A percentile compares a stretch with the other conserved stretches of the same genome.
Conservation (phyloP, 140 eudicot species). For the Anethum foeniculum region DNA sequence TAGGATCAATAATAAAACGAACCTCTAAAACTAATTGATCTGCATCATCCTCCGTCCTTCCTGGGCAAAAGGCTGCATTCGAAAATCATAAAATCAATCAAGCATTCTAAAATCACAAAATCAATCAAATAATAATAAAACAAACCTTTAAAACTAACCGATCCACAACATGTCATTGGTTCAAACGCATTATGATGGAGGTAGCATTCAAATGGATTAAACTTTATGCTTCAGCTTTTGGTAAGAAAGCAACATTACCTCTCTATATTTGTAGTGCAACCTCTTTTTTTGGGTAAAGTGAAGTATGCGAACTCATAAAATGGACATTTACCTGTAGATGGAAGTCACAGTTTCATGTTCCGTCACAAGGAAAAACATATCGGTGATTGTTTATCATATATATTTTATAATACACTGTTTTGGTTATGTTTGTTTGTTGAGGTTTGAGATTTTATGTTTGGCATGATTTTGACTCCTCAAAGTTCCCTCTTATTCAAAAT, state of each 20-base stretch:
- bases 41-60: too few species aligned
- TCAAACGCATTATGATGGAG: too few species aligned
- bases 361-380: constrained; percentile 83
- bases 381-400: constrained; percentile 36
- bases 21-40: too few species aligned
- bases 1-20: too few species aligned
- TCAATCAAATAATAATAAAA: too few species aligned
- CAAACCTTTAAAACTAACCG: too few species aligned
- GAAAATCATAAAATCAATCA: too few species aligned
- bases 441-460: not conserved
- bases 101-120: too few species aligned
- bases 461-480: not conserved
- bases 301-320: not conserved
- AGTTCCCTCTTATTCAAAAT: not conserved
- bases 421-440: not conserved
- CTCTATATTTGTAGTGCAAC: constrained; percentile 17
- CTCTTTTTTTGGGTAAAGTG: constrained; percentile 6
- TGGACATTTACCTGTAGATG: constrained; percentile 41
- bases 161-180: too few species aligned
- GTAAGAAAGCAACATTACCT: constrained; percentile 28
- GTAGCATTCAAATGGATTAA: constrained; percentile 58
- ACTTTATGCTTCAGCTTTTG: constrained; percentile 59
- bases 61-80: too few species aligned
- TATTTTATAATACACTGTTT: constrained; percentile 9
- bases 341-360: constrained; percentile 74